Evolutionary conservation across 176 grass and related monocot species (phyloP).

Genomic region (Rhynchospora pubera): DNA sequence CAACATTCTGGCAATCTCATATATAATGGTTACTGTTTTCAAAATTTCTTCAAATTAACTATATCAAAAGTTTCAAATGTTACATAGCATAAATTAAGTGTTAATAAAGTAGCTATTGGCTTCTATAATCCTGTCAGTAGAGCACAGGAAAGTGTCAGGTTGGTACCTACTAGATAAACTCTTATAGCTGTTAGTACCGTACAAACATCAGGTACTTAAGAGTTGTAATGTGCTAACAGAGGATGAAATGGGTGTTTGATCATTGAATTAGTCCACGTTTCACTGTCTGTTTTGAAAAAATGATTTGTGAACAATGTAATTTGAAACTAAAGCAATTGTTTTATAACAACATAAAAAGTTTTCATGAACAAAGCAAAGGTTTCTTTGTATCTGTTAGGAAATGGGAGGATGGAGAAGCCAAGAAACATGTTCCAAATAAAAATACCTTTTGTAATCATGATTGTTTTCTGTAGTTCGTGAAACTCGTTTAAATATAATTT

Average conservation of each 20-base stretch:
- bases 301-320: not conserved
- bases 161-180: not conserved
- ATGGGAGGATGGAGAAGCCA: no score
- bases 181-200: not conserved
- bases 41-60: not conserved
- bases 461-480: no score
- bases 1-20: not conserved
- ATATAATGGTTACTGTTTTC: not conserved
- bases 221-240: not conserved
- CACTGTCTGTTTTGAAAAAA: not conserved
- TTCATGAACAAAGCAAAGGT: not conserved
- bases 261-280: not conserved
- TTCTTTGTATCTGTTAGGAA: not conserved
- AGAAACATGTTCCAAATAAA: no score
- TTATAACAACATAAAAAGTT: not conserved
- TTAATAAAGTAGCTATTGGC: not conserved
- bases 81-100: not conserved
- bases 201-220: not conserved
- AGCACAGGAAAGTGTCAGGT: no score
- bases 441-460: no score
- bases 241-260: not conserved
- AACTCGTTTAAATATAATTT: no score
- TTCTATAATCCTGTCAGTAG: no score
- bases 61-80: not conserved
- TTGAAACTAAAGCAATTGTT: not conserved